Evolutionary conservation across 2,329 filamentous ascomycete genomes (phyloP), one percentile per base, ranked within the genome.

Genomic region (Cladophialophora immunda): DNA sequence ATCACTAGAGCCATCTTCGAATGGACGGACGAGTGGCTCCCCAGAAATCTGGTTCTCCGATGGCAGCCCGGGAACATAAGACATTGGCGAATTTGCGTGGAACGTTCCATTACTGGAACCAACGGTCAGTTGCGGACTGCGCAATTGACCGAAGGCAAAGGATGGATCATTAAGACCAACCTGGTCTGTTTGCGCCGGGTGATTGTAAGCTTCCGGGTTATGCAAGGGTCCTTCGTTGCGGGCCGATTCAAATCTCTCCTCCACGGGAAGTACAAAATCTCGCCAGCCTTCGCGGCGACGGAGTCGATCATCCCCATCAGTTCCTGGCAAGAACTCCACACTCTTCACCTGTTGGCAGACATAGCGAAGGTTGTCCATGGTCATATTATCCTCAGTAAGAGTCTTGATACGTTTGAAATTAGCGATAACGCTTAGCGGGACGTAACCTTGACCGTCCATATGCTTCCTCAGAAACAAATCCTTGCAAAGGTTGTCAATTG

Each of bases 361-460:
- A 63, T 86, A 84, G 68, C 92, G 92, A 67, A 98, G 82, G 63
- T 94, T 79, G 45, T 92, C 89, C 65, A 90, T 81, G 8, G 65
- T 63, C 64, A 71, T 67, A 59, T 70, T 71, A 65, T 97, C 90
- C 58, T 87, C 86, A 0, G 90, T 91, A 32, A 96, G 81, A 30
- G 86, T 82, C 78, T 89, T 90, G 76, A 97, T 90, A 66, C 95
- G 90, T 78, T 92, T 93, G 84, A 99, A 99, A n/a, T 85, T 86
- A 25, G 91, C 87, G 72, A 99, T 90, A 66, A 97, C 86, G 36
- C 86, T 84, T 59, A 99, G 81, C 58, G 88, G 89, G 15, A 97
- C 94, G 75, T 94, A 98, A 19, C 95, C 95, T 78, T 98, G 92
- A 0, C 91, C 92, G 76, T 99, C 94, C 95, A 99, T 98, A 73